phyloP scores from a whole-genome alignment of 2,329 filamentous ascomycete species.

The Alternaria sp. region DNA sequence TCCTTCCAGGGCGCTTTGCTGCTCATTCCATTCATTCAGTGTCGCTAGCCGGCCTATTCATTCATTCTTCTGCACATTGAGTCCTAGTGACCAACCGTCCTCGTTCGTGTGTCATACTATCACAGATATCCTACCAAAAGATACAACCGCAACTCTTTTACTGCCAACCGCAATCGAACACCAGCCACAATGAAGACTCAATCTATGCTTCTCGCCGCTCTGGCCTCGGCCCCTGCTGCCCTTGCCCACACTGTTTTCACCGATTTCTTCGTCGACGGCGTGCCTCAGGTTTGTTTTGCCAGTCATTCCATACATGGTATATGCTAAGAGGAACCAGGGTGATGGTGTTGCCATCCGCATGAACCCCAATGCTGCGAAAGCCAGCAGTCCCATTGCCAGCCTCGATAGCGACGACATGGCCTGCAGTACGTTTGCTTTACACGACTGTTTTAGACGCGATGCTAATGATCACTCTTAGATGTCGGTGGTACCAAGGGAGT shows the following conservation, averaged over 20 bases:
- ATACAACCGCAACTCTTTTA: slow-evolving; percentile 4
- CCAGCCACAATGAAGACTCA: slow-evolving; percentile 45
- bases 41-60: slow-evolving; percentile 50
- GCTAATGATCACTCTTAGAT: slow-evolving; percentile 46
- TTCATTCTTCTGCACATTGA: slow-evolving; percentile 26
- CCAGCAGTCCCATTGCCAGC: slow-evolving; percentile 66
- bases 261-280: slow-evolving; percentile 46
- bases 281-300: slow-evolving; percentile 34
- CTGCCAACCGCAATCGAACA: slow-evolving; percentile 1
- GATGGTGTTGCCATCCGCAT: slow-evolving; percentile 77
- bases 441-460: not conserved
- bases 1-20: slow-evolving; percentile 38
- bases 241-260: slow-evolving; percentile 50
- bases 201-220: slow-evolving; percentile 40
- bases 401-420: slow-evolving; percentile 71
- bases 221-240: slow-evolving; percentile 44
- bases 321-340: slow-evolving; percentile 59
- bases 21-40: slow-evolving; percentile 42
- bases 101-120: slow-evolving; percentile 37
- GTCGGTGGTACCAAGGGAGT: slow-evolving; percentile 60
- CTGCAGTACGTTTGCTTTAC: slow-evolving; percentile 64
- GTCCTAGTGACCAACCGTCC: slow-evolving; percentile 44
- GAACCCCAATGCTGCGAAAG: slow-evolving; percentile 61
- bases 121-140: slow-evolving; percentile 10
- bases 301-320: not conserved